Evolutionary conservation across 495 filamentous ascomycete genomes (phyloP).

Genomic region (Schizothecium vesticola): DNA sequence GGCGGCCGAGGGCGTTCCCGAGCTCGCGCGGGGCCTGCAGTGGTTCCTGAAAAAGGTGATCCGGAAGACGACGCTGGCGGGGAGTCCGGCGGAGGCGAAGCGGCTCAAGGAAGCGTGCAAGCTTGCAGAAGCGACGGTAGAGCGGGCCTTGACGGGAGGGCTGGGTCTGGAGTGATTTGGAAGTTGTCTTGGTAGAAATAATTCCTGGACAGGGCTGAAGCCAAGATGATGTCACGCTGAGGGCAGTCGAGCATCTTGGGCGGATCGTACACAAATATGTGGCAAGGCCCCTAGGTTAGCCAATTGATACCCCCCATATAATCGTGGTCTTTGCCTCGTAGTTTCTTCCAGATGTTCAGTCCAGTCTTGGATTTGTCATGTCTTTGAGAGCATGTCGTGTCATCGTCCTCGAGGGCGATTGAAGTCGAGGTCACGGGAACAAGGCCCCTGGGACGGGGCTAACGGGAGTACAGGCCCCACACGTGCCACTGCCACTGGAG

Average conservation of each 20-base stretch:
- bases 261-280: no score
- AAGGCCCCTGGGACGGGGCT: no score
- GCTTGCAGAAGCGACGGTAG: conserved; percentile 55
- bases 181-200: neutral
- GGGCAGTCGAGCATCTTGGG: neutral
- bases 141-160: conserved; percentile 37
- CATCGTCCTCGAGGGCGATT: no score
- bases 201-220: neutral
- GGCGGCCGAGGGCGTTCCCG: conserved; percentile 52
- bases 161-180: conserved; percentile 15
- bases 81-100: conserved; percentile 53
- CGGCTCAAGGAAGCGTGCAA: conserved; percentile 66
- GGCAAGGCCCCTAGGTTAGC: neutral
- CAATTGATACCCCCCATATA: neutral
- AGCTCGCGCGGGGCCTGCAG: conserved; percentile 64
- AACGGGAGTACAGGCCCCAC: no score
- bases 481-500: neutral
- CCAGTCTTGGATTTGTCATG: neutral
- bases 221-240: neutral
- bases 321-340: neutral
- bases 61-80: conserved; percentile 64
- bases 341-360: neutral
- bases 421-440: no score
- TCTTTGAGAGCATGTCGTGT: no score
- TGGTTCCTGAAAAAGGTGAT: conserved; percentile 77